Conservation (phyloP, 345 rosid genomes). For the Populus ilicifolia region DNA sequence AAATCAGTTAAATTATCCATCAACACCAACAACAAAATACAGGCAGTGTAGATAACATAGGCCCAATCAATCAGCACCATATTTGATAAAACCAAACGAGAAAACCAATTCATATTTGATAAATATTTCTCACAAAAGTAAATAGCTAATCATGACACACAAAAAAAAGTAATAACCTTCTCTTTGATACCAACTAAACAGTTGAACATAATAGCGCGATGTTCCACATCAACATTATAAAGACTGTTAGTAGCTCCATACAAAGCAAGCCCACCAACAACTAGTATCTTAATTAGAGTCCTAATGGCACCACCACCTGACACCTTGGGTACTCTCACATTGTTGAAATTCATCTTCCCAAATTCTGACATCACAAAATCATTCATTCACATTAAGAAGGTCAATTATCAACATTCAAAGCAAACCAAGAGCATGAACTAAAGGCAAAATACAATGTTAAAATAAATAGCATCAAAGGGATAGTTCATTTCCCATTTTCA, state of each 20-base stretch:
- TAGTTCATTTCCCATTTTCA: neutral
- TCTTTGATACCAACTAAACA: constrained; percentile 57
- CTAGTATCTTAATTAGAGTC: constrained; percentile 60
- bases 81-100: neutral
- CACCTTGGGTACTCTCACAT: constrained; percentile 75
- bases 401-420: neutral
- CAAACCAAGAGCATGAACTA: neutral
- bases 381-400: neutral
- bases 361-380: neutral
- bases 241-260: constrained; percentile 64
- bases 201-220: constrained; percentile 67
- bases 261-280: constrained; percentile 64
- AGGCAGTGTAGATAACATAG: too few relatives aligned
- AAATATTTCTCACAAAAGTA: neutral
- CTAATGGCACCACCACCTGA: constrained; percentile 68
- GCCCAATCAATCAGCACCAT: too few relatives aligned
- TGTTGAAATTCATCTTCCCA: constrained; percentile 43
- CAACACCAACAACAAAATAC: too few relatives aligned
- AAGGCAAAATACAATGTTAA: neutral
- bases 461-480: neutral
- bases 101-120: neutral
- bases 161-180: constrained; percentile 31
- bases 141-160: neutral
- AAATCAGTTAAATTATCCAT: too few relatives aligned
- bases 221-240: constrained; percentile 76